phyloP scores from a whole-genome alignment of 805 yeast species.

The Priceomyces medius region DNA sequence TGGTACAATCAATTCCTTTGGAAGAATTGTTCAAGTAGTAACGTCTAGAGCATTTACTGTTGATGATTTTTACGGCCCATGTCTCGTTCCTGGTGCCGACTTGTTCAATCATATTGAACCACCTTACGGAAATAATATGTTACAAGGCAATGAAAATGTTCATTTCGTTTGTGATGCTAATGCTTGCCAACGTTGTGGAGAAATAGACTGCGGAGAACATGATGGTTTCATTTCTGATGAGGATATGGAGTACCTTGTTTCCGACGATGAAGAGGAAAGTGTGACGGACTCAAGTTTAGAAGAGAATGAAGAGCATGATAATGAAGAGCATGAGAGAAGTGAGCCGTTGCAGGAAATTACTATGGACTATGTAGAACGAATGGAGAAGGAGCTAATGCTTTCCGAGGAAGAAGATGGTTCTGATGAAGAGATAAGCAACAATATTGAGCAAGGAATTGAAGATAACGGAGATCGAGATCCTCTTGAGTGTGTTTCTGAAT shows the following conservation, averaged over 20 bases:
- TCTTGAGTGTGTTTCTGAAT: no score
- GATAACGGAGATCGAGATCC: no score
- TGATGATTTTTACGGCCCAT: constrained; percentile 71
- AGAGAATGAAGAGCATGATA: constrained; percentile 7
- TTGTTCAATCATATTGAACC: constrained; percentile 71
- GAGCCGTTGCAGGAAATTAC: constrained; percentile 16
- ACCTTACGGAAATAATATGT: constrained; percentile 12
- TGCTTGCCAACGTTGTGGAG: constrained; percentile 35
- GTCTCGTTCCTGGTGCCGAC: constrained; percentile 89
- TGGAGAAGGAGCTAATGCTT: constrained; percentile 17
- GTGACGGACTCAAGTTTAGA: constrained; percentile 12
- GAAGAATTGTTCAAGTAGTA: constrained; percentile 57
- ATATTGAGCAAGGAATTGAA: no score
- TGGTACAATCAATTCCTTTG: constrained; percentile 36
- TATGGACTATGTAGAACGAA: constrained; percentile 17
- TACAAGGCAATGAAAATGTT: constrained; percentile 49
- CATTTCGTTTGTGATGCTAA: constrained; percentile 53
- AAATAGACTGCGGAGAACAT: constrained; percentile 32
- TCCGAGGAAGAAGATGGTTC: neutral
- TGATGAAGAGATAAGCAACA: constrained; percentile 4
- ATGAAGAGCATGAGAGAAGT: no score
- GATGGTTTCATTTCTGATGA: constrained; percentile 18
- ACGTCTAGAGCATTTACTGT: constrained; percentile 80
- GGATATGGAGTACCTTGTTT: constrained; percentile 9
- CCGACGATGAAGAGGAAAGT: constrained; percentile 15